Base-by-base conservation (phyloP, 352 stramenopile genomes). In the Globisporangium radiosum region DNA sequence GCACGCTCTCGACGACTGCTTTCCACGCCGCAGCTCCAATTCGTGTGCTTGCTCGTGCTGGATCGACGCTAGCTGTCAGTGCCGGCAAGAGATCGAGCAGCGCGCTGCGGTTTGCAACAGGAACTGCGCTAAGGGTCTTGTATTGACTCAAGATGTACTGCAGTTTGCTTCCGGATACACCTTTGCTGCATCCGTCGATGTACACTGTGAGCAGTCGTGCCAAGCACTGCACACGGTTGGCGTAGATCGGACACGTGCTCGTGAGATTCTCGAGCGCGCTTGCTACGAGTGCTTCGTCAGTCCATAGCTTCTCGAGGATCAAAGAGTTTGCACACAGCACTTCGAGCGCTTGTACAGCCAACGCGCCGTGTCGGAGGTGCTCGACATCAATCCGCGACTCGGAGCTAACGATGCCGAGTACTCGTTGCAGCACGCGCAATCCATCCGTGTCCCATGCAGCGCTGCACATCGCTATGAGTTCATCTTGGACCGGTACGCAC, bases 31-130 rank as follows among this genome's bases (percentile, higher is more conserved):
- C 54, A 5, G 40, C 44, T 10, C 42, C 25, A 9, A 51, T 38
- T 7, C 13, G 45, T 33, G 8, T 47, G 43, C 43, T 17, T 47
- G 9, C 11, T 17, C 5, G 14, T 25, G 25, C 45, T 8, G 38
- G 45, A 5, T 5, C 2, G 36, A 33, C 14, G 17, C 1, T 6
- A 56, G 25, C 25, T 33, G 25, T 9, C 17, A 64, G 7, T 2
- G 17, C 45, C 7, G 52, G 59, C 7, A 59, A 15, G 6, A 64
- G 47, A 3, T 64, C 59, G 19, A 64, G 19, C 13, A 56, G 59
- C 10, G 52, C 59, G 15, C 19, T 33, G 3, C 52, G 59, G 9
- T 59, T 45, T 36, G 52, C 38, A 10, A 55, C 36, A 14, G 52
- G 52, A 33, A 64, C 44, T 19, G 25, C 42, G 13, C 53, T 54